A percentile compares a stretch with the other conserved stretches of the same genome.
Evolutionary conservation across 75 land plant genomes (phyloP).

Genomic region (Cunninghamia lanceolata): DNA sequence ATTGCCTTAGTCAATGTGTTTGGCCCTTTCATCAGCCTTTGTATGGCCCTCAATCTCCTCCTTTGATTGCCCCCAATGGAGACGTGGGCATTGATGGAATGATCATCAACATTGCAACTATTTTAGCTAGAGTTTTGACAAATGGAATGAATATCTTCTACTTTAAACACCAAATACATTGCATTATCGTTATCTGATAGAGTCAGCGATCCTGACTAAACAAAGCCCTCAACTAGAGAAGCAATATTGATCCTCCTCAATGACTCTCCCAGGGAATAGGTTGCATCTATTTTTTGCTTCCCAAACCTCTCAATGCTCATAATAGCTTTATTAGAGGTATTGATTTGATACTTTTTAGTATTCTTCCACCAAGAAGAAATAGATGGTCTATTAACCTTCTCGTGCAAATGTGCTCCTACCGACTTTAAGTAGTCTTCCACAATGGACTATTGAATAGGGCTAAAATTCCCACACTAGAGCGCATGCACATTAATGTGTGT

Average conservation of each 20-base stretch:
- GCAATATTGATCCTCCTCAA: slow-evolving; percentile 22
- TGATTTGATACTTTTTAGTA: neutral
- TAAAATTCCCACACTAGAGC: slow-evolving; percentile 75
- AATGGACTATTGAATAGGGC: slow-evolving; percentile 43
- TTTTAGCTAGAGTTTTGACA: too few species aligned
- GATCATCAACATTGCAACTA: too few species aligned
- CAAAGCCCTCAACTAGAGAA: slow-evolving; percentile 13
- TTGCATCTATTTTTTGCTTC: neutral
- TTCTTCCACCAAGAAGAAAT: neutral
- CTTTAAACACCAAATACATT: slow-evolving; percentile 38
- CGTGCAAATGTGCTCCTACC: slow-evolving; percentile 24
- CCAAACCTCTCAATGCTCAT: neutral
- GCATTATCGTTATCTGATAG: slow-evolving; percentile 10
- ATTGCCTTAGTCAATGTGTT: too few species aligned
- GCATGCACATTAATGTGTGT: slow-evolving; percentile 34
- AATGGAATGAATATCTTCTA: slow-evolving; percentile 31
- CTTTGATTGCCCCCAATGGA: too few species aligned
- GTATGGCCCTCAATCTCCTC: too few species aligned
- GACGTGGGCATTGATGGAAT: too few species aligned
- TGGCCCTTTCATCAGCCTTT: too few species aligned
- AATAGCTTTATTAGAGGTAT: neutral
- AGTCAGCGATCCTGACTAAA: neutral
- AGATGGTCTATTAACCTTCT: slow-evolving; percentile 11
- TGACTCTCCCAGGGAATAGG: slow-evolving; percentile 11
- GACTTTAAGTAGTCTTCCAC: slow-evolving; percentile 66